Evolutionary conservation across 2,329 filamentous ascomycete genomes (phyloP).

Genomic region (Colletotrichum trifolii): DNA sequence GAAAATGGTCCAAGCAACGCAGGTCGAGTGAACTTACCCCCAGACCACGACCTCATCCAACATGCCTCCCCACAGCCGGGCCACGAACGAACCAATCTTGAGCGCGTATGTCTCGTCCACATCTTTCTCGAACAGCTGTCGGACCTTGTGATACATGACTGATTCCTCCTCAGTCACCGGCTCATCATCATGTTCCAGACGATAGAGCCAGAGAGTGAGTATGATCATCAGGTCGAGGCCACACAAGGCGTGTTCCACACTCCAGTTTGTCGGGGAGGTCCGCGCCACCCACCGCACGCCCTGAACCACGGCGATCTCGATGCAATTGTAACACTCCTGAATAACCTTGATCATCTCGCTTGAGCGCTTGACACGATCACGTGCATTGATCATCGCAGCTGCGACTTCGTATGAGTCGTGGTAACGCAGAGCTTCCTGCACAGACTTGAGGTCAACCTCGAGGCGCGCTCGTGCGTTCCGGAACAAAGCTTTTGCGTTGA

Average conservation of each 20-base stretch:
- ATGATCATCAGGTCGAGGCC: conserved; percentile 98
- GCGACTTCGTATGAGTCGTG: conserved; percentile 98
- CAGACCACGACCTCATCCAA: conserved; percentile 98
- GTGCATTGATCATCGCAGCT: conserved; percentile 93
- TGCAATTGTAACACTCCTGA: conserved; percentile 96
- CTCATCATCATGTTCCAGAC: conserved; percentile 98
- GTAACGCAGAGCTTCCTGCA: conserved; percentile 96
- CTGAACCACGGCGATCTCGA: conserved; percentile 93
- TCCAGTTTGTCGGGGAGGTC: conserved; percentile 98
- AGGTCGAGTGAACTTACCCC: conserved; percentile 77
- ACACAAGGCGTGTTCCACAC: conserved; percentile 95
- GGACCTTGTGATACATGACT: conserved; percentile 92
- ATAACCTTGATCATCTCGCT: conserved; percentile 99
- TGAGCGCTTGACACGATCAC: conserved; percentile 93
- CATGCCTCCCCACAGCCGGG: conserved; percentile 96
- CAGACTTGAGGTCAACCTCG: conserved; percentile 93
- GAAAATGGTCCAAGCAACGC: too few species aligned
- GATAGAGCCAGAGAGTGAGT: conserved; percentile 97
- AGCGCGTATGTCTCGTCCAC: conserved; percentile 82
- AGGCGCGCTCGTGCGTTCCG: conserved; percentile 92
- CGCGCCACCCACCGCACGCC: conserved; percentile 98
- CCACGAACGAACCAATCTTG: conserved; percentile 94
- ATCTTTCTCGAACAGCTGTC: conserved; percentile 90
- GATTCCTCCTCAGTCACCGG: conserved; percentile 85
- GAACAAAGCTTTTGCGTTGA: conserved; percentile 98